Base-by-base conservation (phyloP, 2,329 filamentous ascomycete species). In the Pyrenochaeta sp. region DNA sequence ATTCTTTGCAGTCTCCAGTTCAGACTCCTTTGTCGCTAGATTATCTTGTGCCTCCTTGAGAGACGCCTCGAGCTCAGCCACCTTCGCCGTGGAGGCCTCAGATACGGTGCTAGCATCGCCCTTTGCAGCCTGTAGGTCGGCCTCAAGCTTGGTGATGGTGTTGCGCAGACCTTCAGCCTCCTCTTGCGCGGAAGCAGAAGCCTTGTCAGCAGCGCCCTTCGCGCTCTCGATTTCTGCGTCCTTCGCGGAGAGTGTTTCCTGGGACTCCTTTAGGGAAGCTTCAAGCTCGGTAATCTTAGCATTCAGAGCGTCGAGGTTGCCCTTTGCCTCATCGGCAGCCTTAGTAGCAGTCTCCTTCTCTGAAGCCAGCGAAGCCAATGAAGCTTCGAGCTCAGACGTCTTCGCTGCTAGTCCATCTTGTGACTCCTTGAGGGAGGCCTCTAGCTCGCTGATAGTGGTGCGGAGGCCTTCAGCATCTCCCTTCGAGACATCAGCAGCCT, bases 221-320 rank as follows among this genome's bases (percentile, higher is more conserved):
- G 63, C 56, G 12, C 52, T 51, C 39, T 66, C 63, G 30, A 62
- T 52, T 28, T 62, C 57, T 6, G 53, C 63, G 24, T 67, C 59
- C 54, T 71, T 71, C 2, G 63, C 61, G 8, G 62, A 54, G 15
- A 71, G 58, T 34, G 46, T 63, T 8, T 68, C 69, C 42, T 72
- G 58, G 7, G 66, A 54, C 30, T 63, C 65, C 52, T 69, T 67
- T 7, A 71, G 56, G 13, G 71, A 68, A 3, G 50, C 51, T 40
- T 74, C 71, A 10, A 75, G 66, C 45, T 73, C 71, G 22, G 68
- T 43, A 22, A 74, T 64, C 57, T 73, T 69, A 8, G 65, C 54
- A 36, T 58, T 66, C 24, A 68, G 63, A 22, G 61, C 52, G 10
- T 70, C 66, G 43, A 71, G 59, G 13, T 65, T 66, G 58, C 44